Percentiles rank a stretch among this genome's conserved stretches.
Evolutionary conservation across 148 eudicot genomes (phyloP).

Genomic region (Camellia japonica): DNA sequence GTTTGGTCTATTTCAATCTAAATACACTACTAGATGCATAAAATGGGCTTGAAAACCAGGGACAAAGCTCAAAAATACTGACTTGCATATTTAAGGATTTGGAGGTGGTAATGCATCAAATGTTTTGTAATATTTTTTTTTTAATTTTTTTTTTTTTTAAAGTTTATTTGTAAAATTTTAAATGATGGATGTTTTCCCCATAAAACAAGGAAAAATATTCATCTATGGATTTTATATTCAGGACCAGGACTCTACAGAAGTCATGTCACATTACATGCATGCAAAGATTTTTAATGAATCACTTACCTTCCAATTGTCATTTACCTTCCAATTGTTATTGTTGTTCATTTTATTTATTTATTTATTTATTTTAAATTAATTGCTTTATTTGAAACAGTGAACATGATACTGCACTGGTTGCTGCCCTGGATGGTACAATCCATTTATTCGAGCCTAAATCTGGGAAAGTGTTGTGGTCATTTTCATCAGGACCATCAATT

Average conservation of each 20-base stretch:
- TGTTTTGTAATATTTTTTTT: neutral
- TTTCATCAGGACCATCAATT: slow-evolving; percentile 66
- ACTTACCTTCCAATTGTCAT: neutral
- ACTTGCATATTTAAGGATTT: no score
- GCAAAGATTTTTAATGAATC: no score
- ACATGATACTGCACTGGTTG: slow-evolving; percentile 55
- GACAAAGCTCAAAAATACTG: no score
- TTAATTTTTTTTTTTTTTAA: no score
- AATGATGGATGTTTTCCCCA: neutral
- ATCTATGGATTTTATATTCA: no score
- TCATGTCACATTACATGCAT: neutral
- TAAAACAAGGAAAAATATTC: neutral
- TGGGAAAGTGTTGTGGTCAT: slow-evolving; percentile 71
- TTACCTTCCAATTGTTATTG: neutral
- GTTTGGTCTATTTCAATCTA: no score
- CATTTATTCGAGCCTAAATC: slow-evolving; percentile 58
- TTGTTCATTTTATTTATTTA: neutral
- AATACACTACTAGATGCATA: no score
- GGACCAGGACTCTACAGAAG: neutral
- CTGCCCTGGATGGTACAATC: slow-evolving; percentile 77
- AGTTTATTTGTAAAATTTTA: neutral
- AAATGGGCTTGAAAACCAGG: no score
- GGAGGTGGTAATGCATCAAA: neutral
- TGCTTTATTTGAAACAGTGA: slow-evolving; percentile 25
- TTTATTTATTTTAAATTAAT: neutral